A percentile compares a stretch with the other conserved stretches of the same genome.
Evolutionary conservation across 1,139 yeast species (phyloP).

Genomic region (Yamadazyma diospyri): DNA sequence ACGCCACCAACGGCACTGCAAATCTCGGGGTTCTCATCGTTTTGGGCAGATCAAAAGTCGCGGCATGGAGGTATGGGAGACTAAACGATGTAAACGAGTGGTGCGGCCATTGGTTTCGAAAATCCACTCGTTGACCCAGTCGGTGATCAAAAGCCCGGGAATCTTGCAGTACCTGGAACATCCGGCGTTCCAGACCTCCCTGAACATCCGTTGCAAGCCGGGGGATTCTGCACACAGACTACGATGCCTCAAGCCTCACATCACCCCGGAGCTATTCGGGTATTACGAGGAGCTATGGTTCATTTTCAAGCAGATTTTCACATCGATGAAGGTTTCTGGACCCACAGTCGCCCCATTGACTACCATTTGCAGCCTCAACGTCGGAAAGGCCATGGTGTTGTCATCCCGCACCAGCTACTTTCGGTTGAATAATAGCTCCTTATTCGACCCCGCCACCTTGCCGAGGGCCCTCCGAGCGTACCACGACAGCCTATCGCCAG

Average conservation of each 20-base stretch:
- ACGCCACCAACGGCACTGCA: not conserved
- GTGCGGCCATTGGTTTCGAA: constrained; percentile 37
- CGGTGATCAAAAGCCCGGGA: constrained; percentile 9
- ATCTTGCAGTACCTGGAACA: constrained; percentile 3
- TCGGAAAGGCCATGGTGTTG: constrained; percentile 33
- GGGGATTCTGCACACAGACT: constrained; percentile 23
- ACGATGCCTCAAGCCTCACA: constrained; percentile 21
- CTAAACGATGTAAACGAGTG: constrained; percentile 28
- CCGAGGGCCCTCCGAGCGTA: constrained; percentile 21
- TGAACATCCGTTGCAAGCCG: constrained; percentile 17
- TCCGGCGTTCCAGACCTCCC: not conserved
- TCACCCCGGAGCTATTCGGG: constrained; percentile 25
- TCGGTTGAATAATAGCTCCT: constrained; percentile 27
- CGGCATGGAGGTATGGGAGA: constrained; percentile 5
- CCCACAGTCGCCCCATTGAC: constrained; percentile 15
- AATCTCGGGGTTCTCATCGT: not conserved
- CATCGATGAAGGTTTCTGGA: constrained; percentile 12
- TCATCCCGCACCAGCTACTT: constrained; percentile 34
- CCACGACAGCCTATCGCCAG: constrained; percentile 25
- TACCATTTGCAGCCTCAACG: constrained; percentile 24
- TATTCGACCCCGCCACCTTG: constrained; percentile 31
- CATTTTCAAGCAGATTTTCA: constrained; percentile 22
- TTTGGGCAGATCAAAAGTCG: not conserved
- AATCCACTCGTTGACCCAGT: constrained; percentile 31
- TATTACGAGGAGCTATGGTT: constrained; percentile 29